Evolutionary conservation across 2,329 filamentous ascomycete species (phyloP).

Genomic region (Trichoderma cornu-damae): DNA sequence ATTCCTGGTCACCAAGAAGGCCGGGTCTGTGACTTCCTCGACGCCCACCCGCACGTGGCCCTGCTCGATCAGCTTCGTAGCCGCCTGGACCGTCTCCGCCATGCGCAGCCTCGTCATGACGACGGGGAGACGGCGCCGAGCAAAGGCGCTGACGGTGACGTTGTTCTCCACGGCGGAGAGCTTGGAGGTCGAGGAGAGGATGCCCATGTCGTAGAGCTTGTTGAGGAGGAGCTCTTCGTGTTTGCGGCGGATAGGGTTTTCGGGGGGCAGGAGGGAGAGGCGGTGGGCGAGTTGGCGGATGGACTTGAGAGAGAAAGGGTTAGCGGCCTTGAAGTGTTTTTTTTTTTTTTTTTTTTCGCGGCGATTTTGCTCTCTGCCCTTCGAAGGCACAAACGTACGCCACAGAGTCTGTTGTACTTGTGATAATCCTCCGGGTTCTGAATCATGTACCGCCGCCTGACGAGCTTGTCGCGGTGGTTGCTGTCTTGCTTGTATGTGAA

Average conservation of each 20-base stretch:
- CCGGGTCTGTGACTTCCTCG: constrained; percentile 83
- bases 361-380: background rate
- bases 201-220: constrained; percentile 89
- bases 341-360: background rate
- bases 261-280: constrained; percentile 74
- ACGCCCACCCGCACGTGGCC: constrained; percentile 89
- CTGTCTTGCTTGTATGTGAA: constrained; percentile 87
- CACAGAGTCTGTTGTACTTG: constrained; percentile 61
- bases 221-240: constrained; percentile 83
- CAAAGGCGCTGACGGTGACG: constrained; percentile 85
- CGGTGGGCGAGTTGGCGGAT: constrained; percentile 85
- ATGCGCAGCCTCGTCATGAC: constrained; percentile 88
- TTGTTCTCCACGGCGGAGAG: constrained; percentile 81
- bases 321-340: background rate
- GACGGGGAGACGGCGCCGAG: constrained; percentile 74
- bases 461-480: constrained; percentile 72
- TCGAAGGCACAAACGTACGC: constrained; percentile 37
- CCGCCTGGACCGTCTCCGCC: constrained; percentile 83
- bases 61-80: constrained; percentile 85
- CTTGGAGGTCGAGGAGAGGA: constrained; percentile 70
- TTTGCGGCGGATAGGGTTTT: constrained; percentile 71
- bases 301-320: constrained; percentile 39
- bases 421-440: constrained; percentile 84
- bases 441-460: constrained; percentile 84
- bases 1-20: constrained; percentile 79